Evolutionary conservation across 2,329 filamentous ascomycete species (phyloP), one percentile per base, ranked within the genome.

Genomic region (Claviceps monticola): DNA sequence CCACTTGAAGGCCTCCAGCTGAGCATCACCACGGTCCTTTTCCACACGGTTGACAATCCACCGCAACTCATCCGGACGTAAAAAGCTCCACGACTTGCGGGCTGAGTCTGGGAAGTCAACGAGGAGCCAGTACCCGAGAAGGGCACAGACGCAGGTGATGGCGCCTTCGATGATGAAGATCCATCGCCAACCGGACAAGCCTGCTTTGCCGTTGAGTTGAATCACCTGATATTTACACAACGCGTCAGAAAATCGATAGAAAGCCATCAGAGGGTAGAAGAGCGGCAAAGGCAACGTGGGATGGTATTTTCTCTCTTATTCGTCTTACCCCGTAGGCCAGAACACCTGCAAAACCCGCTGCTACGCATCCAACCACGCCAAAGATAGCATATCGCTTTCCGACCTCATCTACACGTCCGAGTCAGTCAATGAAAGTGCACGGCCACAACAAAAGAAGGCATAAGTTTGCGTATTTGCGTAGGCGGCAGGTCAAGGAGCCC

Each of bases 351-450:
- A 83, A 83, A 1, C 79, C 84, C 0, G 79, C 75, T 1, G 83
- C 80, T 5, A 84, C 71, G 55, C 76, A 82, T 39, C 83, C 83
- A 5, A 86, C 71, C 14, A 87, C 72, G 62, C 85, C 87, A 60
- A 88, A 88, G 23, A 76, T 63, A 0, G 81, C 80, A 60, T 84
- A 86, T 48, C 84, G 73, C 63, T 83, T 83, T 48, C 83, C 82
- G 17, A 87, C 73, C 64, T 88, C 83, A 58, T 79, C 83, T 72
- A 37, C 4, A 14, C 2, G 8, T 21, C 17, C 9, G 19, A 7
- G 19, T 43, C 17, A 49, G 46, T 17, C 29, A 46, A 19, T 34
- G 19, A 63, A 73, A 71, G 64, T 79, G 76, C 82, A 19, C 63
- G 74, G 71, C 64, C 76, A 83, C 19, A 83, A 21, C 63, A 73